phyloP scores from a whole-genome alignment of 2,329 filamentous ascomycete species.

The Sporothrix mexicana region DNA sequence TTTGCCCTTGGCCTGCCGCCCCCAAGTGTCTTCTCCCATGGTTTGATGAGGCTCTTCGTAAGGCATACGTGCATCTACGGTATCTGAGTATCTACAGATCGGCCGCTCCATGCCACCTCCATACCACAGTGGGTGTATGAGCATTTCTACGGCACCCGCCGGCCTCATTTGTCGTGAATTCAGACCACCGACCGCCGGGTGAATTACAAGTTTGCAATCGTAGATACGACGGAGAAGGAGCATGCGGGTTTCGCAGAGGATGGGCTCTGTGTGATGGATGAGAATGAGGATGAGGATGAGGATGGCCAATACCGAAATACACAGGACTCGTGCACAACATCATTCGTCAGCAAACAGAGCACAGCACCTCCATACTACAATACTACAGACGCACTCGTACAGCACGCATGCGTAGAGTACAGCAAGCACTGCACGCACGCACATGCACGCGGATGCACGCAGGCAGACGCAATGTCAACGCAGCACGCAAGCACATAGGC shows the following conservation, averaged over 20 bases:
- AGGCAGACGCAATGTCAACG: background rate
- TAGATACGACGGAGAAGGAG: background rate
- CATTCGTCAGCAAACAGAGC: background rate
- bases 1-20: background rate
- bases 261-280: background rate
- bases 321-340: too few species aligned
- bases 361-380: background rate
- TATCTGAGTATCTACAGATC: too few species aligned
- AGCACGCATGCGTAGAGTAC: background rate
- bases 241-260: background rate
- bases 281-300: background rate
- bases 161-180: background rate
- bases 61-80: background rate
- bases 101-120: background rate
- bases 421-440: background rate
- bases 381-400: background rate
- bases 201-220: background rate
- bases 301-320: background rate
- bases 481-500: background rate
- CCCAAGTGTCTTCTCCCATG: background rate
- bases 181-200: background rate
- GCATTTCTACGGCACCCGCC: background rate
- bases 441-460: conserved; percentile 10
- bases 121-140: background rate
- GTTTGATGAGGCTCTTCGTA: conserved; percentile 7